A percentile compares a stretch with the other conserved stretches of the same genome.
phyloP scores from a whole-genome alignment of 768 basidiomycete species.

The Krasilnikovozyma curviuscula region DNA sequence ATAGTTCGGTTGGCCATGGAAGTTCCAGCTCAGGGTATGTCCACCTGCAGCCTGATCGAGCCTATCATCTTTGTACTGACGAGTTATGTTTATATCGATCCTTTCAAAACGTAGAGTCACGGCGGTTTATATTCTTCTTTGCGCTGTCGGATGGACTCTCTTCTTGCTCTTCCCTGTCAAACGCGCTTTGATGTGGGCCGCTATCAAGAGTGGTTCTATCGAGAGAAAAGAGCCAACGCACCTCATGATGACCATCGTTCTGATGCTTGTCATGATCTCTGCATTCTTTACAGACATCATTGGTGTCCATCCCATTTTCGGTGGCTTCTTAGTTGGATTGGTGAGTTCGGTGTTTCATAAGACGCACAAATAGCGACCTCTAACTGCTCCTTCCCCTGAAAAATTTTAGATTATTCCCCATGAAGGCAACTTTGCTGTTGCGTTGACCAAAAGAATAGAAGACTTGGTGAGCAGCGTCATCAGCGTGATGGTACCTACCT shows the following conservation, averaged over 20 bases:
- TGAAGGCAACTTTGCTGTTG: constrained; percentile 60
- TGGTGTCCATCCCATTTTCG: constrained; percentile 38
- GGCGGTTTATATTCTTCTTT: constrained; percentile 62
- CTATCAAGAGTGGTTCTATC: constrained; percentile 46
- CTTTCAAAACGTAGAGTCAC: too few species aligned
- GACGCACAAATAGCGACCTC: neutral
- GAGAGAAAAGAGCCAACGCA: constrained; percentile 53
- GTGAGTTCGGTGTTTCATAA: neutral
- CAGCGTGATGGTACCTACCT: too few species aligned
- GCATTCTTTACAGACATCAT: constrained; percentile 78
- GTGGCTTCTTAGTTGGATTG: constrained; percentile 63
- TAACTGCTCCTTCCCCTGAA: neutral
- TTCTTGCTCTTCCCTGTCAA: constrained; percentile 2
- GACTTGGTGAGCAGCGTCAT: too few species aligned
- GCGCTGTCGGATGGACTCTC: constrained; percentile 43
- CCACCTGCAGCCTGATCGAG: too few species aligned
- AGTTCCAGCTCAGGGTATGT: neutral
- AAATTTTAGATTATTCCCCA: constrained; percentile 44
- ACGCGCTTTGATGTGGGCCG: constrained; percentile 45
- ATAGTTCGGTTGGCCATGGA: constrained; percentile 37
- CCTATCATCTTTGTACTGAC: too few species aligned
- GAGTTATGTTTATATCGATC: too few species aligned
- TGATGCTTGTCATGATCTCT: constrained; percentile 52
- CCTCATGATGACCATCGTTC: constrained; percentile 55
- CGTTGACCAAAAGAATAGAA: constrained; percentile 66